phyloP scores from a whole-genome alignment of 306 rosid species.

The Cucurbita pepo region DNA sequence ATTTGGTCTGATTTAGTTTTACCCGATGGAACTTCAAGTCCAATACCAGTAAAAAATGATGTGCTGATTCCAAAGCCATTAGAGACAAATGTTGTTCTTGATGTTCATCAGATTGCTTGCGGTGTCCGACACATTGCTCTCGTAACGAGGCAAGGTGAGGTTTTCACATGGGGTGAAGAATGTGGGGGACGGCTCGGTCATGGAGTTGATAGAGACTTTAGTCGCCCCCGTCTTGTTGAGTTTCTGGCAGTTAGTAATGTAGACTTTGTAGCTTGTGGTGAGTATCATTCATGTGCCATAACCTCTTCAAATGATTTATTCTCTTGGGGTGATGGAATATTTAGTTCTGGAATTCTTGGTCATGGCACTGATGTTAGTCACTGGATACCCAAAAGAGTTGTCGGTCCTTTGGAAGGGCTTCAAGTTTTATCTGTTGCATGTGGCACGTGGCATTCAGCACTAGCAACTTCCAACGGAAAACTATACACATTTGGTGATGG shows the following conservation, averaged over 20 bases:
- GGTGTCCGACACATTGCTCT: slow-evolving; percentile 72
- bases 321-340: slow-evolving; percentile 89
- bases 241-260: slow-evolving; percentile 43
- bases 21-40: slow-evolving; percentile 38
- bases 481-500: slow-evolving; percentile 92
- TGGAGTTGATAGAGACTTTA: slow-evolving; percentile 52
- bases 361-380: slow-evolving; percentile 73
- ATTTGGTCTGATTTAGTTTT: slow-evolving; percentile 49
- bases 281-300: slow-evolving; percentile 77
- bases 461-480: slow-evolving; percentile 61
- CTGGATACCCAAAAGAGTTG: slow-evolving; percentile 63
- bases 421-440: slow-evolving; percentile 80
- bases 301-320: slow-evolving; percentile 62
- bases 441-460: slow-evolving; percentile 89
- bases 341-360: slow-evolving; percentile 75
- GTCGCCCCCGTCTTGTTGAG: slow-evolving; percentile 66
- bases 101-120: slow-evolving; percentile 67
- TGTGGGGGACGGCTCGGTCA: slow-evolving; percentile 91
- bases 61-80: slow-evolving; percentile 61
- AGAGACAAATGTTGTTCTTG: slow-evolving; percentile 80
- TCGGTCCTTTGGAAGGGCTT: slow-evolving; percentile 63
- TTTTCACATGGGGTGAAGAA: slow-evolving; percentile 98
- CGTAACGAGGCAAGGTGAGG: slow-evolving; percentile 91
- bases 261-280: slow-evolving; percentile 73
- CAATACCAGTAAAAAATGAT: slow-evolving; percentile 31